Evolutionary conservation across 192 early-diverging fungal genomes (phyloP), one percentile per base, ranked within the genome.

Genomic region (Entomortierella beljakovae): DNA sequence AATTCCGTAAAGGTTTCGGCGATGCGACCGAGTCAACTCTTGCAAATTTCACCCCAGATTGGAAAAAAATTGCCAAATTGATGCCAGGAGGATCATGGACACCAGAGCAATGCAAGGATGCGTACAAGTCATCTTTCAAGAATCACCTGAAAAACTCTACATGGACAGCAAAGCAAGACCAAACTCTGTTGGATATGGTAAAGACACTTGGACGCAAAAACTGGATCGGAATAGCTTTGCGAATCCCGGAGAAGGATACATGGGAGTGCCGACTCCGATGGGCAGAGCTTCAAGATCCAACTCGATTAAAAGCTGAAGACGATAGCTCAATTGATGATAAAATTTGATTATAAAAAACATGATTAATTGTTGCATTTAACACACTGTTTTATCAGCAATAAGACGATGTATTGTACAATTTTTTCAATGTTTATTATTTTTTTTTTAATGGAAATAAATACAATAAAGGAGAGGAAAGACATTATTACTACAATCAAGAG

Each of bases 261-360:
- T 74, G 71, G 71, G 54, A 79, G 49, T 79, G 75, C 33, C 75
- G 75, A 16, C 25, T 79, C 20, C 75, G 75, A 15, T 65, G 54
- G 54, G 35, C 75, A 5, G 68, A 79, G 37, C 57, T 79, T 2
- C 66, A 79, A 20, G 37, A 69, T 18, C 61, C 75, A 60, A 18
- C 26, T 26, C 10, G 37, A 6, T 11, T 6, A 13, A 9, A 42
- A 29, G 2, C 37, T 46, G n/a, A n/a, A n/a, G n/a, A n/a, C n/a
- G n/a, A n/a, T n/a, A n/a, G n/a, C n/a, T n/a, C n/a, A n/a, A n/a
- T n/a, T n/a, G n/a, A n/a, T n/a, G n/a, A n/a, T n/a, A n/a, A n/a
- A n/a, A n/a, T n/a, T n/a, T n/a, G n/a, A n/a, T n/a, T n/a, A n/a
- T n/a, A n/a, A n/a, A n/a, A n/a, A n/a, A n/a, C n/a, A n/a, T n/a